phyloP scores from a whole-genome alignment of 2,329 filamentous ascomycete species.

The Davidsoniella neocaledoniae region DNA sequence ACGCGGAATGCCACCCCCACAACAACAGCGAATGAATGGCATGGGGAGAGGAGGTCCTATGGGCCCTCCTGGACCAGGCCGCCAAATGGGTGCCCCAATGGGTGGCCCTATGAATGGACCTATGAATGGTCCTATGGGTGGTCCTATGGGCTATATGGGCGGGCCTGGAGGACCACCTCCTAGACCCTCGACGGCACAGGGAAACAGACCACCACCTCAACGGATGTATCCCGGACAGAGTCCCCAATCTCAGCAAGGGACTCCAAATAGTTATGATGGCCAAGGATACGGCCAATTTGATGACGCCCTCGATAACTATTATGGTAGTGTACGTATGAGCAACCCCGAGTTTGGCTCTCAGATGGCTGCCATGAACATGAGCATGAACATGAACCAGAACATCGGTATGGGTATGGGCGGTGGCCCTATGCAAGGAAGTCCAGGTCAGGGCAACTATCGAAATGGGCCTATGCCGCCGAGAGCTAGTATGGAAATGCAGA shows the following conservation, averaged over 20 bases:
- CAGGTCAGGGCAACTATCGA: slow-evolving; percentile 13
- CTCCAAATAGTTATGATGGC: slow-evolving; percentile 12
- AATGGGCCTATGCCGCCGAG: slow-evolving; percentile 4
- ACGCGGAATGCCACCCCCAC: slow-evolving; percentile 17
- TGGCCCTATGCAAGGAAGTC: slow-evolving; percentile 3
- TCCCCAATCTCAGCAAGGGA: slow-evolving; percentile 18
- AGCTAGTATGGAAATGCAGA: slow-evolving; percentile 1
- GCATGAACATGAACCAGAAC: slow-evolving; percentile 2
- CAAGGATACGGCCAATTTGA: slow-evolving; percentile 14
- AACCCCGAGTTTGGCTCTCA: slow-evolving; percentile 16
- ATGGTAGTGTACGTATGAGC: slow-evolving; percentile 16
- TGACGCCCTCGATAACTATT: slow-evolving; percentile 17
- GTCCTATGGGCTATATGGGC: neutral
- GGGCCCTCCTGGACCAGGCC: slow-evolving; percentile 17
- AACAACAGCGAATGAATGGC: slow-evolving; percentile 23
- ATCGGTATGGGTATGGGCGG: slow-evolving; percentile 2
- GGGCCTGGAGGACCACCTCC: slow-evolving; percentile 16
- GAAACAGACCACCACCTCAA: slow-evolving; percentile 35
- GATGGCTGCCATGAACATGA: slow-evolving; percentile 6
- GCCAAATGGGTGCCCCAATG: neutral
- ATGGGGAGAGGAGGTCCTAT: slow-evolving; percentile 29
- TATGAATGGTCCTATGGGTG: neutral
- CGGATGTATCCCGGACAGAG: slow-evolving; percentile 32
- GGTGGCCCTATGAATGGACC: neutral
- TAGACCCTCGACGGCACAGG: slow-evolving; percentile 35